A percentile compares a stretch with the other conserved stretches of the same genome.
phyloP scores from a whole-genome alignment of 2,329 filamentous ascomycete species.

The Arthrobotrys iridis region DNA sequence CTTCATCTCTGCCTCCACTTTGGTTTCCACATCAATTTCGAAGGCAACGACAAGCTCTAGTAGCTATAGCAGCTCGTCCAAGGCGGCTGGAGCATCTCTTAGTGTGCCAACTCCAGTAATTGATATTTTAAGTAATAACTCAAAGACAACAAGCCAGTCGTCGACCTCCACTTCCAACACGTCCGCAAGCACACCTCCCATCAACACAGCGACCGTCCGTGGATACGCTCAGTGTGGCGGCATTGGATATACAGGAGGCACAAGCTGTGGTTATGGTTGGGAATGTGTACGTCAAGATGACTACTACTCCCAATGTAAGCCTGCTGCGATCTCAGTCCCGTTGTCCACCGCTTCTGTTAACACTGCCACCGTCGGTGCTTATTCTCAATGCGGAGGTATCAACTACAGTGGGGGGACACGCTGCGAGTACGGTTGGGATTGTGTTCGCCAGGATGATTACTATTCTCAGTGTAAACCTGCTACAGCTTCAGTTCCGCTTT shows the following conservation, averaged over 20 bases:
- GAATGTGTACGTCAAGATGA: conserved; percentile 7
- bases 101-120: neutral
- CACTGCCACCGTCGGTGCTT: neutral
- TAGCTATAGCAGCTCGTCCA: neutral
- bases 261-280: neutral
- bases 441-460: conserved; percentile 51
- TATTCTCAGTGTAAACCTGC: conserved; percentile 54
- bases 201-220: neutral
- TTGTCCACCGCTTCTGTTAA: neutral
- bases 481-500: neutral
- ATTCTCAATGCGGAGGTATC: conserved; percentile 58
- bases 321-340: neutral
- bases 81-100: neutral
- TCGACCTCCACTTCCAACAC: neutral
- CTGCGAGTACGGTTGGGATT: conserved; percentile 53
- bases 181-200: neutral
- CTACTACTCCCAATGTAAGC: conserved; percentile 13
- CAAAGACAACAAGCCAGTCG: neutral
- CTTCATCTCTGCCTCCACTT: conserved; percentile 52
- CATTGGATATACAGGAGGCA: neutral
- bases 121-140: neutral
- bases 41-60: neutral
- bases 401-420: conserved; percentile 50
- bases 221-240: conserved; percentile 31
- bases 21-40: neutral